Conservation (phyloP, 2,329 filamentous ascomycete species). For the Ophiocordyceps australis region DNA sequence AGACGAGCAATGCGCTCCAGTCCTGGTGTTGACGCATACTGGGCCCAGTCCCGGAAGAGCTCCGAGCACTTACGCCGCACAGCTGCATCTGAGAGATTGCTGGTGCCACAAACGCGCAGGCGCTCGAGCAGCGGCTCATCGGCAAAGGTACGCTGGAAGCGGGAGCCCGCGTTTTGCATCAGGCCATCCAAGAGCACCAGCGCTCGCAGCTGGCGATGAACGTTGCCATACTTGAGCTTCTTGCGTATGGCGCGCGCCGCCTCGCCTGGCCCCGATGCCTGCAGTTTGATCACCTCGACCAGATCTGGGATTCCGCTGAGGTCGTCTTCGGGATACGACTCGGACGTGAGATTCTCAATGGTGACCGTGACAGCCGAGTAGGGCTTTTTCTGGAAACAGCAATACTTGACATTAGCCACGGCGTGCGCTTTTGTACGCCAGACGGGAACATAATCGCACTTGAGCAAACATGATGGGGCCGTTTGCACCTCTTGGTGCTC, state of each 20-base stretch:
- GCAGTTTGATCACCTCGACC: constrained; percentile 83
- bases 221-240: constrained; percentile 94
- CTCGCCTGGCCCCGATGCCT: constrained; percentile 71
- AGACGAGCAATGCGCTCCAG: constrained; percentile 65
- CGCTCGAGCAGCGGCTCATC: constrained; percentile 88
- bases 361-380: constrained; percentile 89
- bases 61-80: constrained; percentile 81
- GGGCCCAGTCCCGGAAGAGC: constrained; percentile 76
- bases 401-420: not conserved
- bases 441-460: not conserved
- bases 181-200: constrained; percentile 80
- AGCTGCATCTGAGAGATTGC: constrained; percentile 64
- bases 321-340: constrained; percentile 81
- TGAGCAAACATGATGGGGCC: constrained; percentile 1
- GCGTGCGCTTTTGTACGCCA: no score
- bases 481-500: no score
- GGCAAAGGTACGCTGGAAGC: constrained; percentile 73
- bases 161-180: constrained; percentile 80
- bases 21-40: constrained; percentile 66
- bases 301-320: constrained; percentile 83
- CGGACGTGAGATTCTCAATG: constrained; percentile 77
- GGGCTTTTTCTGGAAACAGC: constrained; percentile 38
- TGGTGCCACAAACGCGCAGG: constrained; percentile 71
- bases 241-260: constrained; percentile 85
- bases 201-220: constrained; percentile 82